Evolutionary conservation across 2,329 filamentous ascomycete genomes (phyloP), one percentile per base, ranked within the genome.

Genomic region (Fonsecaea pedrosoi): DNA sequence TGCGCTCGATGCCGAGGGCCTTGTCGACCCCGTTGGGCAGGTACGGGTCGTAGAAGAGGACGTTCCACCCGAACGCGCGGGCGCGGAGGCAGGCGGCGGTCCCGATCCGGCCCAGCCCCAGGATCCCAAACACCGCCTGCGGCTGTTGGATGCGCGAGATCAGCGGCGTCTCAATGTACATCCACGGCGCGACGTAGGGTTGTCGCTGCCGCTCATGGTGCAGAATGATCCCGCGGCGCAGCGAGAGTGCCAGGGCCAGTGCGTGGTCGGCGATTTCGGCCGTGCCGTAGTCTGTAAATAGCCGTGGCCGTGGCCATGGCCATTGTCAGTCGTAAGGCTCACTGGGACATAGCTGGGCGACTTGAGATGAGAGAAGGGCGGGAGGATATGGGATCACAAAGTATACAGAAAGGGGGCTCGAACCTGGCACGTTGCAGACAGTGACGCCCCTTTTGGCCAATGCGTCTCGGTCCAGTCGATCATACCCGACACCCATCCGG

Each of bases 61-160:
- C 74, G 8, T 78, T 78, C 75, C 89, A 91, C 1, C 88, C 87
- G 72, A 90, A 91, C 10, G 89, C 89, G 65, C 79, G 79, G 76
- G 90, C 83, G 73, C 90, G 89, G 56, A 83, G 80, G 2, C 87
- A 86, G 15, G 87, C 82, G 0, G 86, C 84, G 1, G 90, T 76
- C 1, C 89, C 89, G 66, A 91, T 91, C 68, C 83, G 84, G 4
- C 89, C 89, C 0, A 87, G 85, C 34, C 89, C 89, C 1, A 91
- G 76, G 54, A 91, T 78, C 6, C 89, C 89, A 3, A 90, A 87
- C 0, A 87, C 90, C 18, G 65, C 61, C 9, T 48, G 32, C 48
- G 25, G 25, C 25, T 25, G 25, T 25, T 72, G 70, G 8, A 72
- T 37, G 21, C 70, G 69, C 7, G 45, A 37, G 4, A 72, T 69